Base-by-base conservation (phyloP, 768 basidiomycete species). In the Macrolepiota fuliginosa region DNA sequence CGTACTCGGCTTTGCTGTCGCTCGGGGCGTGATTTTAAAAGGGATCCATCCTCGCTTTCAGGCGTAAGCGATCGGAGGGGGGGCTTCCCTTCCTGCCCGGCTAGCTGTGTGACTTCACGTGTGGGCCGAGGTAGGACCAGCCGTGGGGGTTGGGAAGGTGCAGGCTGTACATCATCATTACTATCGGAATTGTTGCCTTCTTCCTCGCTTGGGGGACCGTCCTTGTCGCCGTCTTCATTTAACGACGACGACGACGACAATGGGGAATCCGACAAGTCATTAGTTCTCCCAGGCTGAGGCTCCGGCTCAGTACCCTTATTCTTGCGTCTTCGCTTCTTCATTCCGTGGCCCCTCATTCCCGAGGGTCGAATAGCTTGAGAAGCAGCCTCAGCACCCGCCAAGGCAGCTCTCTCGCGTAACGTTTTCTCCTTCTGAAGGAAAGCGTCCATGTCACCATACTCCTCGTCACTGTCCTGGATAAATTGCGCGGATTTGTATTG, bases 381-480 rank as follows among this genome's bases (percentile, higher is more conserved):
- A 29, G 32, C 51, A 35, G 56, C 59, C 15, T 17, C 54, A 37
- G 59, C 55, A 12, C 49, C 49, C 15, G 76, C 76, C 36, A 75
- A 77, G 25, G 76, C 77, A 3, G 80, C 81, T 71, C 78, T 81
- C 69, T 84, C 83, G 51, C 90, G 81, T 68, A 85, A 72, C 54
- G 63, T 76, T 67, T 82, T 83, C 74, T 96, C 95, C 68, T 81
- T 83, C 73, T 81, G 88, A 61, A 94, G 84, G 81, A 97, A 97
- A 4, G 80, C 84, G 54, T 90, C 88, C 72, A 94, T 89, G 69
- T 90, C 88, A 15, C 83, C 91, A 61, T 85, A 85, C 71, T 93
- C 92, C 58, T 80, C 88, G 67, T 97, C 95, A 64, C 91, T 93
- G 74, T 97, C 94, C 69, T 91, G 87, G 71, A 96, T 94, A 71